Evolutionary conservation across 768 basidiomycete species (phyloP), one percentile per base, ranked within the genome.

Genomic region (Terana coerulea): DNA sequence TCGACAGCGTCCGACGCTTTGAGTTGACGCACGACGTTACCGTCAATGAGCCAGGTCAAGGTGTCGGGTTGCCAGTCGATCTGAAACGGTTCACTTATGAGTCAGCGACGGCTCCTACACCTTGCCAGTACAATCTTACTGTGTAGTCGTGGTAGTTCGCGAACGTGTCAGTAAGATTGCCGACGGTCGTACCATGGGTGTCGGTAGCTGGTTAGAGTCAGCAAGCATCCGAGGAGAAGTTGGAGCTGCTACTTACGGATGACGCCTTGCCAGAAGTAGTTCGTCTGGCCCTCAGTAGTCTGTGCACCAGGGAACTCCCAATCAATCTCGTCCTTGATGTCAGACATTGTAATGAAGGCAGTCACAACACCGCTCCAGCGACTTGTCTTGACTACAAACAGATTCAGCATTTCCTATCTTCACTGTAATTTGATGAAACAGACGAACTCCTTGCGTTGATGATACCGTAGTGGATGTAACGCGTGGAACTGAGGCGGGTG

Each of bases 251-350:
- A 73, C 84, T 58, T 62, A 85, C 84, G 81, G 48, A 88, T 78
- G 47, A 74, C 48, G 25, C 84, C 84, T 63, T 87, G 80, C 86
- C 86, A 91, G 71, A 88, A 91, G 59, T 72, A 86, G 63, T 93
- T 93, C 33, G 81, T 84, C 68, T 95, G 91, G 8, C 75, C 91
- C 49, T 82, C 62, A 1, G 78, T 79, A 2, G 81, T 84, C 17
- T 68, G 61, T 40, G 71, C 71, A 5, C 88, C 87, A 49, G 88
- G 85, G 60, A 84, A 91, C 64, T 91, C 88, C 88, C 90, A 91
- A 57, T 92, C 89, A 46, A 92, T 88, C 64, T 91, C 90, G 61
- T 90, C 87, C 64, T 88, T 90, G 59, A 91, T 75, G 57, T 85
- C 80, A 15, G 69, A 71, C 91, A 92, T 92, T 5, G 84, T 86